A percentile compares a stretch with the other conserved stretches of the same genome.
Conservation (phyloP, 164 flowering plant species). For the Vitis cinerea region DNA sequence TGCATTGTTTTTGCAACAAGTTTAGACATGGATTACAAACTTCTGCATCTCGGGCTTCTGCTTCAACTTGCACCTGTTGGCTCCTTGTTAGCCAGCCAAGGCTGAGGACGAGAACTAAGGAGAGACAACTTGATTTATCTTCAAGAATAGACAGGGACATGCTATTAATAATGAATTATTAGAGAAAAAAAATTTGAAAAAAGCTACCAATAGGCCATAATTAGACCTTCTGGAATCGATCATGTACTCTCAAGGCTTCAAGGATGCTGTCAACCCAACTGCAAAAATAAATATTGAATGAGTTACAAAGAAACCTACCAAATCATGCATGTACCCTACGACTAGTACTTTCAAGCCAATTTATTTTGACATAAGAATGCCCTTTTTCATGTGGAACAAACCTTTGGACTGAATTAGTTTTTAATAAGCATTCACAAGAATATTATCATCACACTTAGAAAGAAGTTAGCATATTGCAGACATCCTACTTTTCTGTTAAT, state of each 20-base stretch:
- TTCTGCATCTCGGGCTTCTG: not conserved
- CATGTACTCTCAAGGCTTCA: slow-evolving; percentile 67
- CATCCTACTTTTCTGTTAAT: no score
- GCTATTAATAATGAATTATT: not conserved
- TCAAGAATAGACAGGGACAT: not conserved
- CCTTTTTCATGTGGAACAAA: no score
- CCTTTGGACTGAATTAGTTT: no score
- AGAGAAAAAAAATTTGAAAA: not conserved
- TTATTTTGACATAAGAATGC: no score
- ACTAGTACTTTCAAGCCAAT: no score
- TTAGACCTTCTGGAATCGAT: slow-evolving; percentile 32
- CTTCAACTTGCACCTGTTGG: slow-evolving; percentile 6
- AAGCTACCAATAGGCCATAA: not conserved
- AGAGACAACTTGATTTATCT: not conserved
- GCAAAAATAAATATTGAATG: slow-evolving; percentile 7
- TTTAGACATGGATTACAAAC: not conserved
- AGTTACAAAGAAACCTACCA: no score
- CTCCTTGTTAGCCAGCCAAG: not conserved
- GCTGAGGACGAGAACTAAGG: not conserved
- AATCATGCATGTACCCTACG: no score
- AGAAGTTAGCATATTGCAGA: no score
- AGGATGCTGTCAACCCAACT: slow-evolving; percentile 86
- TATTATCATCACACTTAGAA: no score
- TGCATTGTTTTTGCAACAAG: not conserved
- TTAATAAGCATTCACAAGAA: no score